Base-by-base conservation (phyloP, 495 filamentous ascomycete genomes). In the Trypethelium eluteriae region DNA sequence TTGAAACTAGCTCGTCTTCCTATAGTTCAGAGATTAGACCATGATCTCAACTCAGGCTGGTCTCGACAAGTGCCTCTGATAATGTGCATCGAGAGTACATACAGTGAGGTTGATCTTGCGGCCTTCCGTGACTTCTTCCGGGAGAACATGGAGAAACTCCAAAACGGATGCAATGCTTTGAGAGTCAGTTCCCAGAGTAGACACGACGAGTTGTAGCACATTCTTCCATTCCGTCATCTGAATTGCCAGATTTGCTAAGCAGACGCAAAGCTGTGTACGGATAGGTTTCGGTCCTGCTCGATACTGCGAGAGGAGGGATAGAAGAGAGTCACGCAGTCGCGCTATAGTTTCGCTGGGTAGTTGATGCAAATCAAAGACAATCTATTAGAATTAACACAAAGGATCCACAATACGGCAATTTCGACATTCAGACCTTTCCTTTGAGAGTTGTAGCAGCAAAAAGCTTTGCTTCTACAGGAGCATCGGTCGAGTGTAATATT, bases 111-210 rank as follows among this genome's bases (percentile, higher is more conserved):
- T 95, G 84, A 98, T 96, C 81, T 96, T 98, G 78, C 94, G 90
- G 78, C 95, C 94, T 81, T 98, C 94, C 62, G 91, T 98, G 76
- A 99, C 95, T 84, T 99, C 94, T 81, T 99, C 94, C 25, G 94
- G 94, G 59, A 99, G 85, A 72, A 99, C 92, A 74, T 87, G 92
- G 65, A 99, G 81, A 77, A 99, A 98, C 74, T 98, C 95, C 68
- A 99, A 79, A 70, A 97, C 88, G 74, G 89, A 93, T 64, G 93
- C 87, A 67, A 86, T 82, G 74, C 85, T 89, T 70, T 88, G 84
- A 56, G 89, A 85, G 70, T 86, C 86, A 73, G 84, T 86, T 62
- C 93, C 91, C 53, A 99, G 81, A 14, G 87, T 82, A 39, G 86
- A 82, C 34, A 95, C 91, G 38, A 98, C 89, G 38, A 86, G 83